phyloP scores from a whole-genome alignment of 148 eudicot species.

The Cornus kousa region DNA sequence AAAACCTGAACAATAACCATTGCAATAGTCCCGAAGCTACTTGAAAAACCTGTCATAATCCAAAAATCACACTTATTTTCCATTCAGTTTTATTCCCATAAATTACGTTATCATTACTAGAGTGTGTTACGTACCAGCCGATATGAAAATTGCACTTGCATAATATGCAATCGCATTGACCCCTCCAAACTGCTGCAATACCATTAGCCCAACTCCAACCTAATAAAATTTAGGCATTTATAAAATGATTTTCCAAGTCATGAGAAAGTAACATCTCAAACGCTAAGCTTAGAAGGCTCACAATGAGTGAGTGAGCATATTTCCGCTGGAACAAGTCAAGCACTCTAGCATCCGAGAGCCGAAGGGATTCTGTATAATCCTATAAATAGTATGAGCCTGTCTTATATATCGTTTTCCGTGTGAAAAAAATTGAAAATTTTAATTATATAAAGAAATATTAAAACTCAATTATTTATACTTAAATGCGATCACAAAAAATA shows the following conservation, averaged over 20 bases:
- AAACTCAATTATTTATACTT: background rate
- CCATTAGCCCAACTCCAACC: constrained; percentile 83
- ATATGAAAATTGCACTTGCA: constrained; percentile 60
- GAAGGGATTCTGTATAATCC: constrained; percentile 61
- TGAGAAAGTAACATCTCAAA: background rate
- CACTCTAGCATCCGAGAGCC: constrained; percentile 35
- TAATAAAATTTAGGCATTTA: constrained; percentile 5
- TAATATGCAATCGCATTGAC: constrained; percentile 59
- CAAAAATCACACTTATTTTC: background rate
- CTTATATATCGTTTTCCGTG: background rate
- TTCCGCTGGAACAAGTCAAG: constrained; percentile 50
- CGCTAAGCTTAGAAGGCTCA: constrained; percentile 23
- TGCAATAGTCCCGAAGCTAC: constrained; percentile 51
- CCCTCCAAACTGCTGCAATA: constrained; percentile 71
- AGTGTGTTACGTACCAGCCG: constrained; percentile 48
- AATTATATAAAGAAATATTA: background rate
- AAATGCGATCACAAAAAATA: background rate
- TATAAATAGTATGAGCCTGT: constrained; percentile 17
- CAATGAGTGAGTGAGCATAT: constrained; percentile 63
- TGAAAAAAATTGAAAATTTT: background rate
- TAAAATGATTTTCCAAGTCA: background rate
- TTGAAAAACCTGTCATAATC: constrained; percentile 49
- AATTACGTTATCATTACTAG: background rate
- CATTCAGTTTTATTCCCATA: background rate
- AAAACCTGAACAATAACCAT: constrained; percentile 60